phyloP scores from a whole-genome alignment of 1,139 yeast species.

The Williopsis jadinii region DNA sequence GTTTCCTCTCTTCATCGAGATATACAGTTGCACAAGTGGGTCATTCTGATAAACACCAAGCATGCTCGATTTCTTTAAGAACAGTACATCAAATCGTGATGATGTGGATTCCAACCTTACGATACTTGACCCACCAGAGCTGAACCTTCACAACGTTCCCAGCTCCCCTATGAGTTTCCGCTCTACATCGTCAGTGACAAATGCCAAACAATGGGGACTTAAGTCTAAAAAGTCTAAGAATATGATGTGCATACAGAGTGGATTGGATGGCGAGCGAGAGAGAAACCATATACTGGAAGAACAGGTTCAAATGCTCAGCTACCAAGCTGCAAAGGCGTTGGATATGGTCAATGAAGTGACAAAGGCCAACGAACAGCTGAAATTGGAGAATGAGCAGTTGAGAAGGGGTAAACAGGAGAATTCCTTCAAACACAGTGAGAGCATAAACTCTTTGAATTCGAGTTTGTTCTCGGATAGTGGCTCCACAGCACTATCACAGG shows the following conservation, averaged over 20 bases:
- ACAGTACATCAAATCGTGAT: too few species aligned
- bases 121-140: too few species aligned
- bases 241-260: constrained; percentile 4
- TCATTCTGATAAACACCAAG: too few species aligned
- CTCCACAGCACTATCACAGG: constrained; percentile 10
- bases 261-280: constrained; percentile 19
- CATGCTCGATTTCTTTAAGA: too few species aligned
- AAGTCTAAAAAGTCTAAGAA: not conserved
- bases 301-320: constrained; percentile 22
- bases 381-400: constrained; percentile 23
- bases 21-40: too few species aligned
- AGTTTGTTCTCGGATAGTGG: not conserved
- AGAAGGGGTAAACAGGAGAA: not conserved
- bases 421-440: too few species aligned
- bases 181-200: too few species aligned
- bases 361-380: constrained; percentile 23
- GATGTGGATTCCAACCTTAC: too few species aligned
- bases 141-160: too few species aligned
- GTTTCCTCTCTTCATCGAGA: too few species aligned
- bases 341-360: constrained; percentile 24
- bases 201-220: too few species aligned
- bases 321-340: constrained; percentile 23
- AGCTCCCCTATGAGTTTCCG: too few species aligned
- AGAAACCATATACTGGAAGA: constrained; percentile 18
- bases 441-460: not conserved